phyloP scores from a whole-genome alignment of 768 basidiomycete species.

The Podaxis rugospora region DNA sequence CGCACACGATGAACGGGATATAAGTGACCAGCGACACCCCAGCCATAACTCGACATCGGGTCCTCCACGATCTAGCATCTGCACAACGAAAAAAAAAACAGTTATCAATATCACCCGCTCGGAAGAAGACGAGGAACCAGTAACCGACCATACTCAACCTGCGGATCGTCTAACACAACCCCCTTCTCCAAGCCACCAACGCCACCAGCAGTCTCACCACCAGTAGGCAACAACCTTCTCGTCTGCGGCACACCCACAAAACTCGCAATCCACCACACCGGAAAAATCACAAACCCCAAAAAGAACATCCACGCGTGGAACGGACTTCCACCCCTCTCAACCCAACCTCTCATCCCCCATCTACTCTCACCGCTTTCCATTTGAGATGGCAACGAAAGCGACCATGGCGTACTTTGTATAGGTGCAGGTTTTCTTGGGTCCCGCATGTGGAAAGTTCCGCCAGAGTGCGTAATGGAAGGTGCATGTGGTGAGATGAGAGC shows the following conservation, averaged over 20 bases:
- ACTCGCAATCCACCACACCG: slow-evolving; percentile 59
- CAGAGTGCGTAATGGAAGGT: slow-evolving; percentile 58
- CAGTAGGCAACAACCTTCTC: slow-evolving; percentile 38
- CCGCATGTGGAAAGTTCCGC: slow-evolving; percentile 67
- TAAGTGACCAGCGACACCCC: slow-evolving; percentile 68
- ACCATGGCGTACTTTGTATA: slow-evolving; percentile 58
- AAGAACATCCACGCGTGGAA: slow-evolving; percentile 78
- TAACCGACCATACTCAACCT: slow-evolving; percentile 67
- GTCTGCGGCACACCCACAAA: slow-evolving; percentile 54
- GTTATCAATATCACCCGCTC: not conserved
- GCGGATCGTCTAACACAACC: slow-evolving; percentile 74
- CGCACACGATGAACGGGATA: slow-evolving; percentile 71
- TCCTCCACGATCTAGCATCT: slow-evolving; percentile 76
- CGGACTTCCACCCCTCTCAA: slow-evolving; percentile 51
- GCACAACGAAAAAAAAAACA: not conserved
- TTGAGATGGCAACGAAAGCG: slow-evolving; percentile 40
- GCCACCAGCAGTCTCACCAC: slow-evolving; percentile 32
- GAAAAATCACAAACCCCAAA: slow-evolving; percentile 63
- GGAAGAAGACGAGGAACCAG: slow-evolving; percentile 2
- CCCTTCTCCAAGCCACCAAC: slow-evolving; percentile 47
- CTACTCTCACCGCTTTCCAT: slow-evolving; percentile 24
- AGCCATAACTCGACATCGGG: slow-evolving; percentile 71
- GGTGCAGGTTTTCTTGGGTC: slow-evolving; percentile 68
- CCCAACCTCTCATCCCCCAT: slow-evolving; percentile 32
- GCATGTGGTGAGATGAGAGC: slow-evolving; percentile 77